Evolutionary conservation across 2,329 filamentous ascomycete genomes (phyloP).

Genomic region (Fusarium sublunatum): DNA sequence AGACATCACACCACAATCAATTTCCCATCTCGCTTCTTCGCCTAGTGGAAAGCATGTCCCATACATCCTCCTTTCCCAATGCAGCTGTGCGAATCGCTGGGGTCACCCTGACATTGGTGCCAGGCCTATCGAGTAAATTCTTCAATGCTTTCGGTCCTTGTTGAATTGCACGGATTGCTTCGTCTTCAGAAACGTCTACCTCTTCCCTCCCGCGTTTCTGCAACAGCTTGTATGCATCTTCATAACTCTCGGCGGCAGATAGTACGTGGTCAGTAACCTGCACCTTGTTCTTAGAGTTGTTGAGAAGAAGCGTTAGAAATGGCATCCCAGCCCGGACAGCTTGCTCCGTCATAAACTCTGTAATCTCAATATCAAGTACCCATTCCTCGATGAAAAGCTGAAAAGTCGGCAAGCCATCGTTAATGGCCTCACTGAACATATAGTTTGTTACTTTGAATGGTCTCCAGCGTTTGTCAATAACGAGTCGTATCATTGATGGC

Average conservation of each 20-base stretch:
- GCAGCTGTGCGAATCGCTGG: neutral
- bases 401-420: neutral
- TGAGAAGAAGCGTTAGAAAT: neutral
- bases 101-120: neutral
- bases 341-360: neutral
- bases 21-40: neutral
- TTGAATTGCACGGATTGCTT: neutral
- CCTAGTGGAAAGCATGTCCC: neutral
- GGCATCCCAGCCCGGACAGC: neutral
- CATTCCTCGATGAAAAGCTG: neutral
- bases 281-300: neutral
- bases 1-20: no score
- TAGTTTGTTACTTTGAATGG: neutral
- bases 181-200: neutral
- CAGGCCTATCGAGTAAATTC: neutral
- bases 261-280: neutral
- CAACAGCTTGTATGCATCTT: neutral
- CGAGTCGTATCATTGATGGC: neutral
- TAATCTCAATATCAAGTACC: neutral
- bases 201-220: neutral
- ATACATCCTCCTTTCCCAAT: no score
- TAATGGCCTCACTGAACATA: rapidly evolving
- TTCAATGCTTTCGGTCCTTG: neutral
- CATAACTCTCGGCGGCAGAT: neutral
- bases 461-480: neutral